Percentiles rank a stretch among this genome's conserved stretches.
These are phyloP conservation scores for Tolypocladium cylindrosporum DNA, from an alignment of 2,329 filamentous ascomycete species.

Conservation along the genomic window DNA sequence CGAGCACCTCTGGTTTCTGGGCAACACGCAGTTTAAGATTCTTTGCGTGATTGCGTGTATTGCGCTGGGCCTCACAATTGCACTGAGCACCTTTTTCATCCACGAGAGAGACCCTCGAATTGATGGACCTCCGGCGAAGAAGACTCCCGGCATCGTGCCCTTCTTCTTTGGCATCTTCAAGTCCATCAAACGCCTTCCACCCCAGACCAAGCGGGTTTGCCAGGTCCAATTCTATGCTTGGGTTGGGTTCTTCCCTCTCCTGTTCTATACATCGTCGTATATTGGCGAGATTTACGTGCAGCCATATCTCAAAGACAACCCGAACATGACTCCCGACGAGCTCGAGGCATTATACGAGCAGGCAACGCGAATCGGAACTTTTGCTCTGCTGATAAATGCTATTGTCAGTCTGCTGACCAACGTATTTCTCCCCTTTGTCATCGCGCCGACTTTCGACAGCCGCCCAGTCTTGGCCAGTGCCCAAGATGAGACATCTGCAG, in stretches of 20 bases:
- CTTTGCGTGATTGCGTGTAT: constrained; percentile 79
- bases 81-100: constrained; percentile 59
- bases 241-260: constrained; percentile 91
- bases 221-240: constrained; percentile 77
- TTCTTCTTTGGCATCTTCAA: constrained; percentile 74
- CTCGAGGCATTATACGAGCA: constrained; percentile 74
- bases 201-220: constrained; percentile 75
- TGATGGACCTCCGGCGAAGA: constrained; percentile 51
- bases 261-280: constrained; percentile 93
- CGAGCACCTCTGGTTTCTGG: constrained; percentile 65
- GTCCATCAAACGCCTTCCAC: constrained; percentile 69
- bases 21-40: constrained; percentile 84
- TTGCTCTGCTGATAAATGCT: constrained; percentile 81
- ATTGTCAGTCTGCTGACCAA: constrained; percentile 75
- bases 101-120: constrained; percentile 71
- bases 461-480: constrained; percentile 20
- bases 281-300: constrained; percentile 89
- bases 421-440: constrained; percentile 74
- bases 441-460: constrained; percentile 67
- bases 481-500: constrained; percentile 14
- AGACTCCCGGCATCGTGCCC: constrained; percentile 55
- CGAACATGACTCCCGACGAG: constrained; percentile 64
- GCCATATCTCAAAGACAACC: constrained; percentile 66
- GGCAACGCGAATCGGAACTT: constrained; percentile 78
- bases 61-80: constrained; percentile 57